Base-by-base conservation (phyloP, 2,329 filamentous ascomycete genomes). In the Westerdykella aurantiaca region DNA sequence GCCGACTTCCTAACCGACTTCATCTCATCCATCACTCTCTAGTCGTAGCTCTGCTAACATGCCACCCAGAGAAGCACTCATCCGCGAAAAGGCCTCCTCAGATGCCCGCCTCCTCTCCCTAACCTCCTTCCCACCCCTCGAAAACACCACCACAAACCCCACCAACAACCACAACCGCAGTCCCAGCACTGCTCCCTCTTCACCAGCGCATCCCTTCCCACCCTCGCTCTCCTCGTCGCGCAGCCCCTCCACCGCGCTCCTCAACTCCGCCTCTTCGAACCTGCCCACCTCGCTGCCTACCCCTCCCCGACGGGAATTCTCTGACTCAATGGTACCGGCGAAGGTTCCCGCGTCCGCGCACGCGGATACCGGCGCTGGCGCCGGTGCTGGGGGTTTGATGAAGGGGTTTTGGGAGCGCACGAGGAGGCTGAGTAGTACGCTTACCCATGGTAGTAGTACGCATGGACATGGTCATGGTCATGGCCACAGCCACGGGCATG, bases 11-110 rank as follows among this genome's bases (percentile, higher is more conserved):
- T 21, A 3, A 21, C 18, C 6, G 6, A 4, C 18, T 21, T 21
- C 18, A 3, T n/a, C 41, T 39, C 35, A 5, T 23, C 21, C 17
- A n/a, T 21, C 18, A 21, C 6, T 21, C 21, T 33, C 22, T 17
- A 12, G 17, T 33, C 33, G 6, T 9, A 14, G 29, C 25, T 5
- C 5, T 13, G 11, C 23, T 34, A 35, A 40, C 16, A 43, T 29
- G 35, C 39, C 35, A 17, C 41, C n/a, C 44, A 57, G 54, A 41
- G 47, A 56, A 39, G 49, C 48, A 25, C 50, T 57, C 39, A 58
- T 66, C 46, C 60, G 55, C 43, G 55, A 61, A 42, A 61, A 63
- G 50, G 57, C 56, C 22, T 56, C 60, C 42, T 60, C 64, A 44
- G 56, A 52, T 18, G 53, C 55, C 39, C 57, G 51, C 21, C 52